Evolutionary conservation across 2,329 filamentous ascomycete genomes (phyloP).

Genomic region (Aspergillus piperis): DNA sequence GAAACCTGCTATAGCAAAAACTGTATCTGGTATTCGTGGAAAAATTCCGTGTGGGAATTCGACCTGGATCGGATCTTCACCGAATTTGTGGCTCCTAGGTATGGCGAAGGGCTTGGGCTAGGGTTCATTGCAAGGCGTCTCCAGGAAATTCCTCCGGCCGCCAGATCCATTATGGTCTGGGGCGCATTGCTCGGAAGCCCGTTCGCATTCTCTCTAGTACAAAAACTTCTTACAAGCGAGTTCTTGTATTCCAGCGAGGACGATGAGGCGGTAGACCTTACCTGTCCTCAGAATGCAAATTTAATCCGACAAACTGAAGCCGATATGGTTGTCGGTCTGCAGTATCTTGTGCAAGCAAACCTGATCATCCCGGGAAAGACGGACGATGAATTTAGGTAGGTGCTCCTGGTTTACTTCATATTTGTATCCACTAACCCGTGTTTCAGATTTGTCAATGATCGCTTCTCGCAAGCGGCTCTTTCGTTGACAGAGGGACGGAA

Average conservation of each 20-base stretch:
- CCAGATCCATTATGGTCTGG: slow-evolving; percentile 83
- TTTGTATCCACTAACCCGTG: slow-evolving; percentile 3
- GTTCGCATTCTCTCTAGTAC: slow-evolving; percentile 81
- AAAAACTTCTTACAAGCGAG: slow-evolving; percentile 73
- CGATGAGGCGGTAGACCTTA: slow-evolving; percentile 38
- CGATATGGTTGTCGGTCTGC: slow-evolving; percentile 71
- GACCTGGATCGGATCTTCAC: slow-evolving; percentile 83
- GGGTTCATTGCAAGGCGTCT: slow-evolving; percentile 80
- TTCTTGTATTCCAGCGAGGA: slow-evolving; percentile 62
- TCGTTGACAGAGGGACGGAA: slow-evolving; percentile 68
- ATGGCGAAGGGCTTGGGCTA: slow-evolving; percentile 77
- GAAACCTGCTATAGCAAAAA: slow-evolving; percentile 82
- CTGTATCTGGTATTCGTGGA: slow-evolving; percentile 90
- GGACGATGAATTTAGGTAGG: slow-evolving; percentile 73
- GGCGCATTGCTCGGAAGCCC: slow-evolving; percentile 77
- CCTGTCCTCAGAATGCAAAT: slow-evolving; percentile 44
- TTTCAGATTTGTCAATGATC: slow-evolving; percentile 78
- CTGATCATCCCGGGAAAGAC: slow-evolving; percentile 79
- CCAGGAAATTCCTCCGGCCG: slow-evolving; percentile 70
- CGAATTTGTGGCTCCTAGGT: slow-evolving; percentile 76
- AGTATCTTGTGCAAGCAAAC: slow-evolving; percentile 76
- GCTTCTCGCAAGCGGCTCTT: slow-evolving; percentile 75
- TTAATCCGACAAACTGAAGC: slow-evolving; percentile 62
- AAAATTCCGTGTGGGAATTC: slow-evolving; percentile 77
- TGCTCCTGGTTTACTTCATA: slow-evolving; percentile 7